Evolutionary conservation across 495 filamentous ascomycete genomes (phyloP), one percentile per base, ranked within the genome.

Genomic region (Penicillium waksmanii): DNA sequence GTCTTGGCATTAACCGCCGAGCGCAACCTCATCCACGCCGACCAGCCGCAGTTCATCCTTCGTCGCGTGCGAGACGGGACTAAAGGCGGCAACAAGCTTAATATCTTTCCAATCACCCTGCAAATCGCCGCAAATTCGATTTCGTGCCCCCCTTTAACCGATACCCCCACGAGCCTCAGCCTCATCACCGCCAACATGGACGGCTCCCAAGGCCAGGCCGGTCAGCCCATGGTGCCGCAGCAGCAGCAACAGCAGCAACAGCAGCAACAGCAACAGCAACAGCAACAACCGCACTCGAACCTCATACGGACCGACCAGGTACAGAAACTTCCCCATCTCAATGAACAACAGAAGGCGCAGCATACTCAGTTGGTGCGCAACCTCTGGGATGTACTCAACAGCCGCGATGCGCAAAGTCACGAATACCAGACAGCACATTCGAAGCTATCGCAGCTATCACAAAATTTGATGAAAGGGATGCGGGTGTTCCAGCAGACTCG

Each of bases 401-500:
- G 66, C 15, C 79, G 83, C n/a, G 74, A 82, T 8, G 70, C 77
- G 6, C 80, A 84, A 15, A 83, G 77, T 3, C 55, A 73, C 2
- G 84, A 88, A 53, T 86, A 90, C 49, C 76, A 80, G 53, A 69
- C 74, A 1, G 90, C 91, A 1, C 86, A 88, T 66, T 72, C 74
- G 12, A 90, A 87, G 67, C 79, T 94, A 7, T 69, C 77, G 3
- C 81, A 89, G 15, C 84, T 93, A 51, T 84, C 89, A 0, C 79
- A 82, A 54, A 88, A 82, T 65, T 72, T 93, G 42, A 76, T 80
- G 65, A 78, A 76, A 11, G 87, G 87, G 58, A 76, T 89, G 58
- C 78, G 82, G 12, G 62, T 70, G 21, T 79, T 71, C 53, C 73
- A 78, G 56, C 75, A 78, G 52, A 77, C 66, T 54, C 77, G 76